Percentiles rank a stretch among this genome's conserved stretches.
Conservation (phyloP, 2,329 filamentous ascomycete genomes). For the Aspergillus ochraceoroseus region DNA sequence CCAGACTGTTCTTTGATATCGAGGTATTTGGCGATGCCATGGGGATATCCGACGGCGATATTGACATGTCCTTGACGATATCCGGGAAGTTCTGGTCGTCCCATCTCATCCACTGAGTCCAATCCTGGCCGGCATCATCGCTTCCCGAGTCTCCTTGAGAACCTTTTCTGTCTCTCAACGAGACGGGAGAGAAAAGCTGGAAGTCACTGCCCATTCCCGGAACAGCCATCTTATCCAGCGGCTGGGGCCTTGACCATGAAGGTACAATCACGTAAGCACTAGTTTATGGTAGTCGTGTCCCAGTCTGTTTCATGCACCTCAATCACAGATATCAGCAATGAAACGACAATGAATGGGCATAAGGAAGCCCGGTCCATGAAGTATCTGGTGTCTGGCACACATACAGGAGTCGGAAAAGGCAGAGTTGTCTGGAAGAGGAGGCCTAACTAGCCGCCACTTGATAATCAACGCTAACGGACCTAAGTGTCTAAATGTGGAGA, state of each 20-base stretch:
- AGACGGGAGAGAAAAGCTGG: slow-evolving; percentile 31
- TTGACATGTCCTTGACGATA: slow-evolving; percentile 25
- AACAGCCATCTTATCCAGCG: slow-evolving; percentile 22
- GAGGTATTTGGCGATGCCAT: slow-evolving; percentile 28
- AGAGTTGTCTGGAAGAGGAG: background rate
- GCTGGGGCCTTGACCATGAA: slow-evolving; percentile 21
- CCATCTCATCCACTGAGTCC: slow-evolving; percentile 47
- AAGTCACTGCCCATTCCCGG: slow-evolving; percentile 32
- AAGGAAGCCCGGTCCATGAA: too few relatives aligned
- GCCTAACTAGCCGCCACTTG: slow-evolving; percentile 11
- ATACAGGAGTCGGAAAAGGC: slow-evolving; percentile 6
- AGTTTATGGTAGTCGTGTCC: slow-evolving; percentile 5
- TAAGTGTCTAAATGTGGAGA: slow-evolving; percentile 18
- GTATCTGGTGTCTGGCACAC: slow-evolving; percentile 1
- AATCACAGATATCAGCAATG: slow-evolving; percentile 6
- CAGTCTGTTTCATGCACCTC: slow-evolving; percentile 4
- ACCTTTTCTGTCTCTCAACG: slow-evolving; percentile 20
- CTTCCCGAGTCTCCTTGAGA: slow-evolving; percentile 19
- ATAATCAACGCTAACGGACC: slow-evolving; percentile 20
- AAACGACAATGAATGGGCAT: background rate
- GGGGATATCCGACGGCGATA: slow-evolving; percentile 23
- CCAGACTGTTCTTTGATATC: slow-evolving; percentile 21
- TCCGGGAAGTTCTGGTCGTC: slow-evolving; percentile 37
- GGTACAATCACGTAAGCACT: slow-evolving; percentile 1
- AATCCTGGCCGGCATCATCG: slow-evolving; percentile 37